Evolutionary conservation across 345 rosid genomes (phyloP).

Genomic region (Clarkia xantiana): DNA sequence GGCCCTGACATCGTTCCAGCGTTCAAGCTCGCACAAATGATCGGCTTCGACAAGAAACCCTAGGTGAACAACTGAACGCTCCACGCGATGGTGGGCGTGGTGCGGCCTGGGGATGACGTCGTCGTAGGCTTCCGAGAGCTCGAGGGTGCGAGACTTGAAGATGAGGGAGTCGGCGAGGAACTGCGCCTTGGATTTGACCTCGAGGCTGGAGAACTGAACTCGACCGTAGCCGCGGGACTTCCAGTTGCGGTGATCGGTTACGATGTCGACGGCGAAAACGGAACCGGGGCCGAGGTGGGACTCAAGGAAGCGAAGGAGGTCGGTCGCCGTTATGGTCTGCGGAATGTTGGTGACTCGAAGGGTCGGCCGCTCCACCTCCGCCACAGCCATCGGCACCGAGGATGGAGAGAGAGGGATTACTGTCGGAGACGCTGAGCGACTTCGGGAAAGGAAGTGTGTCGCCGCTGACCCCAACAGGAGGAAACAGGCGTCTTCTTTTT

Average conservation of each 20-base stretch:
- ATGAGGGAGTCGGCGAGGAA: constrained; percentile 27
- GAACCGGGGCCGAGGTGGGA: constrained; percentile 47
- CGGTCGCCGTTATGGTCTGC: constrained; percentile 44
- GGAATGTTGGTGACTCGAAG: constrained; percentile 49
- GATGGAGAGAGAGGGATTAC: neutral
- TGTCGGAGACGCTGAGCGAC: neutral
- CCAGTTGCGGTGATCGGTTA: constrained; percentile 52
- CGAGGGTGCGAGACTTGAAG: constrained; percentile 36
- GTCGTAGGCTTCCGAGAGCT: constrained; percentile 39
- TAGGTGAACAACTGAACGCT: constrained; percentile 27
- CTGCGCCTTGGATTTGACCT: constrained; percentile 27
- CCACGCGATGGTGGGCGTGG: constrained; percentile 21
- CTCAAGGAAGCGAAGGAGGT: constrained; percentile 53
- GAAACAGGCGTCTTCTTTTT: too few species aligned
- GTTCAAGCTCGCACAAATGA: constrained; percentile 38
- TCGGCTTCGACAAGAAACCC: constrained; percentile 38
- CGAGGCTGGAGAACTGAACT: constrained; percentile 60
- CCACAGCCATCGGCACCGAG: constrained; percentile 1
- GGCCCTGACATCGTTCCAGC: constrained; percentile 55
- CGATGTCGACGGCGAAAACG: constrained; percentile 63
- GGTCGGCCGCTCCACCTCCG: constrained; percentile 26
- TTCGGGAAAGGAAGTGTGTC: too few species aligned
- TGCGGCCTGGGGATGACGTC: constrained; percentile 66
- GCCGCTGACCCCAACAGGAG: too few species aligned
- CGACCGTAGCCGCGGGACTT: constrained; percentile 69